These are phyloP conservation scores for Vigna reflexopilosa DNA, from an alignment of 306 rosid genomes.

Conservation along the genomic window DNA sequence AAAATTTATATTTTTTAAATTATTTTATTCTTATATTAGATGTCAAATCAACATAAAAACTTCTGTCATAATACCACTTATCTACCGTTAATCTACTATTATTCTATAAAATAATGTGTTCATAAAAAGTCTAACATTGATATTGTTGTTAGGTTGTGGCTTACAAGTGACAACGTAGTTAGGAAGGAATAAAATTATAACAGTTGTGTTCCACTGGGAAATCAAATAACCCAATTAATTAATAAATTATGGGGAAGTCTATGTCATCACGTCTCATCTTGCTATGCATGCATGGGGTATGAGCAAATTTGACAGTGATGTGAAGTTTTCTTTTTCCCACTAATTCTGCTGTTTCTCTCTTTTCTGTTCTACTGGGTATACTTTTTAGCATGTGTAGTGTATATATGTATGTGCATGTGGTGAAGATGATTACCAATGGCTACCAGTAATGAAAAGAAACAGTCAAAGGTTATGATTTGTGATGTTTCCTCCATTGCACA, in stretches of 20 bases:
- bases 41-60: too few relatives aligned
- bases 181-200: constrained; percentile 33
- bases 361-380: background rate
- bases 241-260: constrained; percentile 9
- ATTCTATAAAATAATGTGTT: too few relatives aligned
- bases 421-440: background rate
- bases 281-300: constrained; percentile 33
- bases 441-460: constrained; percentile 9
- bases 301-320: constrained; percentile 17
- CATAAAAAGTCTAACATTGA: too few relatives aligned
- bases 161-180: constrained; percentile 3
- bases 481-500: constrained; percentile 22
- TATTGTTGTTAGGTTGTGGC: constrained; percentile 2
- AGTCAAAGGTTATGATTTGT: constrained; percentile 36
- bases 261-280: constrained; percentile 16
- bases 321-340: constrained; percentile 4
- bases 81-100: too few relatives aligned
- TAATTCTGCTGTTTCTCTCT: background rate
- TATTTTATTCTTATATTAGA: too few relatives aligned
- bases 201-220: constrained; percentile 40
- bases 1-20: too few relatives aligned
- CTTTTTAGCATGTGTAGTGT: background rate
- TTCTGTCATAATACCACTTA: too few relatives aligned
- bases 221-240: background rate
- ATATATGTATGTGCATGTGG: background rate